Base-by-base conservation (phyloP, 2,329 filamentous ascomycete genomes). In the Botrytis fabae region DNA sequence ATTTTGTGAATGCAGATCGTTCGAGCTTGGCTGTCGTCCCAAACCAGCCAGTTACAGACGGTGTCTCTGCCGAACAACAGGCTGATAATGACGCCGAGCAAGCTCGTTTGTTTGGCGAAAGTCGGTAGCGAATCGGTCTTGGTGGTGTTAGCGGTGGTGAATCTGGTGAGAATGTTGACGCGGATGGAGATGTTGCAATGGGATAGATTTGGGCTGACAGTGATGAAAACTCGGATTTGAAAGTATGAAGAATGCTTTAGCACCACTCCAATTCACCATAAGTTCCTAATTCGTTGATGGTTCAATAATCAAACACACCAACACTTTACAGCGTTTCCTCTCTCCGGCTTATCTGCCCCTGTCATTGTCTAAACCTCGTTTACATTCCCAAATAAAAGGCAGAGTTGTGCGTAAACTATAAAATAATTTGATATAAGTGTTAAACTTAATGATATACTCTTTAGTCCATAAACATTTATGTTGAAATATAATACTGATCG, bases 61-160 rank as follows among this genome's bases (percentile, higher is more conserved):
- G 0, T 0, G 3, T 54, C 5, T 54, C 51, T 1, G 6, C n/a
- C 0, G 25, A 54, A 1, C 2, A 28, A 28, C 5, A 28, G 51
- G n/a, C 51, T 18, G n/a, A 12, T 18, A 54, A 8, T 16, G n/a
- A 28, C 14, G 51, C 14, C 14, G 51, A 28, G 51, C 51, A 54
- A 28, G 51, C 51, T 28, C n/a, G 14, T 18, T 54, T 54, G 25
- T 28, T 54, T 28, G 51, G 51, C 48, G 51, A 54, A 28, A 54
- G 51, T 9, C 51, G n/a, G 6, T 6, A 28, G n/a, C 14, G 51
- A 28, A 54, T 2, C 3, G n/a, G 51, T 54, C 14, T n/a, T 28
- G 51, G 14, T 28, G 14, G 14, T 0, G 1, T 28, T 28, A 9
- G 14, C 51, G 25, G 44, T 54, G n/a, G 2, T 28, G 51, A 54